Percentiles rank a stretch among this genome's conserved stretches.
Conservation (phyloP, 192 early-diverging fungal species). For the Thamnidium elegans region DNA sequence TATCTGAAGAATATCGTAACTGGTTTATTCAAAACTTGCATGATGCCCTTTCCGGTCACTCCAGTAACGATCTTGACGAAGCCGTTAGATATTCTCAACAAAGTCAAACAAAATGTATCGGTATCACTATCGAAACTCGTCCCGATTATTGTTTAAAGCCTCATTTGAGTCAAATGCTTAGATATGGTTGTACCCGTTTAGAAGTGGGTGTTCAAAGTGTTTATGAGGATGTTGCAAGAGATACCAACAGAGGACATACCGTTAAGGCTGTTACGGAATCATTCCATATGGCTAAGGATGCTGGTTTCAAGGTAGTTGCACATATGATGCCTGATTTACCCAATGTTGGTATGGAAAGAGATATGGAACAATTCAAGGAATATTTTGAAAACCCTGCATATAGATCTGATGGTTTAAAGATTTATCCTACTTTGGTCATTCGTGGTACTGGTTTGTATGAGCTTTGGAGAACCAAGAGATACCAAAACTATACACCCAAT, state of each 20-base stretch:
- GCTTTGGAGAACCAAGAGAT: conserved; percentile 96
- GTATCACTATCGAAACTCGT: conserved; percentile 98
- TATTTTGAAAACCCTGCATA: conserved; percentile 99
- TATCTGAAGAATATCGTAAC: conserved; percentile 92
- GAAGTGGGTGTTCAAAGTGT: conserved; percentile 99
- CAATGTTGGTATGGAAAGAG: conserved; percentile 99
- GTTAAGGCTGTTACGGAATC: conserved; percentile 97
- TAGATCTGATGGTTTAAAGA: conserved; percentile 95
- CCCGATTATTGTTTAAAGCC: conserved; percentile 98
- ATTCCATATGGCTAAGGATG: conserved; percentile 97
- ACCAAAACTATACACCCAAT: conserved; percentile 96
- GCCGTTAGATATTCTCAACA: conserved; percentile 97
- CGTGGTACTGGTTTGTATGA: conserved; percentile 98
- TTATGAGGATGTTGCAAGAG: conserved; percentile 98
- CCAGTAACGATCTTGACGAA: conserved; percentile 89
- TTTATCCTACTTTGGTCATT: conserved; percentile 98
- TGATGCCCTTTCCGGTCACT: conserved; percentile 92
- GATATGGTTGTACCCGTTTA: conserved; percentile 97
- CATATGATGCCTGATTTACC: conserved; percentile 99
- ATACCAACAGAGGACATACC: conserved; percentile 98
- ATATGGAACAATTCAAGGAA: conserved; percentile 98
- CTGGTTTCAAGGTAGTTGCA: conserved; percentile 97
- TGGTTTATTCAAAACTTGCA: conserved; percentile 98
- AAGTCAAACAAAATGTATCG: conserved; percentile 95
- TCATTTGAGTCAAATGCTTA: conserved; percentile 96